Evolutionary conservation across 768 basidiomycete species (phyloP), one percentile per base, ranked within the genome.

Genomic region (Mycena belliarum): DNA sequence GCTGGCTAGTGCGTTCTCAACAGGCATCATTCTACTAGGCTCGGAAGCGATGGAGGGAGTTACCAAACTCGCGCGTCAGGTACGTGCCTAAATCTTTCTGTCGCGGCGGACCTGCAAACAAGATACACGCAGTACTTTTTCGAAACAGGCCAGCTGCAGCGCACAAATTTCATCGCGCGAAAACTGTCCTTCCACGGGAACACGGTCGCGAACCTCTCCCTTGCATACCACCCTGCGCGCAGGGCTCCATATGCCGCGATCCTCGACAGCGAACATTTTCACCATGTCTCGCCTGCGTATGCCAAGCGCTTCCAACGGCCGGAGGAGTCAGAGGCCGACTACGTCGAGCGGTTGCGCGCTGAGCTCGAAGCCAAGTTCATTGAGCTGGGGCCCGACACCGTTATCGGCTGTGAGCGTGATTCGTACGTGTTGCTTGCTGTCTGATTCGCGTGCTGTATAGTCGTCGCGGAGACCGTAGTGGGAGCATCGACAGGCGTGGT

Each of bases 21-120:
- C n/a, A n/a, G n/a, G 25, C 45, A 29, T 59, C 37, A 8, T 55
- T 44, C 25, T 51, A n/a, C n/a, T n/a, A 93, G 91, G 92, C 46
- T 88, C 92, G 3, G 93, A 95, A 71, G 92, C 93, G 0, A 90
- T 93, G 88, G 93, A 95, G 62, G 82, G 84, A 55, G 87, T 84
- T n/a, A 78, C 94, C 53, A 95, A 95, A 72, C 79, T 92, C 3
- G 83, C 86, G 28, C 82, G 87, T 65, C 92, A 93, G 76, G 88
- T 89, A 66, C 15, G 21, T 41, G 20, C 21, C 16, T 35, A 15
- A 35, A 35, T 6, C 7, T 7, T 4, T 35, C 16, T 35, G 12
- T n/a, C n/a, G n/a, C n/a, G n/a, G n/a, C n/a, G n/a, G n/a, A n/a
- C n/a, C n/a, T n/a, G n/a, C n/a, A n/a, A n/a, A n/a, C n/a, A n/a